Conservation (phyloP, 2,329 filamentous ascomycete genomes). For the Fusarium annulatum region DNA sequence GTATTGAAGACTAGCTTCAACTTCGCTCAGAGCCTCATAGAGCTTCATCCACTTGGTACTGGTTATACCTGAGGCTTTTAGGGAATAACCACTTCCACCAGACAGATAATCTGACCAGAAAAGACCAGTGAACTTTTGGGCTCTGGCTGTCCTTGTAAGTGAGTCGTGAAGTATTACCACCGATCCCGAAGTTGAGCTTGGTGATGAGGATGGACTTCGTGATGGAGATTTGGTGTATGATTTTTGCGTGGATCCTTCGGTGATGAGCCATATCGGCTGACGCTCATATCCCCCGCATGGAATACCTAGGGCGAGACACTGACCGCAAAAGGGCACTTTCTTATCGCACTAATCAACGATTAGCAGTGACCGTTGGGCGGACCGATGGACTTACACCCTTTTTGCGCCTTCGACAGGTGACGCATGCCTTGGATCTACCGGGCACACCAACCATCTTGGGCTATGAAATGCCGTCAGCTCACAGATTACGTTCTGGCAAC, state of each 20-base stretch:
- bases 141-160: neutral
- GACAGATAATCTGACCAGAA: conserved; percentile 27
- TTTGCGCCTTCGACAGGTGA: conserved; percentile 14
- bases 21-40: neutral
- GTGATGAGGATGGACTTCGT: neutral
- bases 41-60: neutral
- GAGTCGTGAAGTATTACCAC: neutral
- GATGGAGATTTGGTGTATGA: neutral
- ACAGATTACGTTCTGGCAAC: neutral
- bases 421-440: conserved; percentile 19
- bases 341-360: conserved; percentile 11
- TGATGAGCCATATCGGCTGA: conserved; percentile 19
- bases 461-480: no score
- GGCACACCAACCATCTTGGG: conserved; percentile 21
- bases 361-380: neutral
- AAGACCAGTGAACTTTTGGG: conserved; percentile 14
- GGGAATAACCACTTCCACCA: neutral
- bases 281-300: conserved; percentile 10
- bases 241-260: neutral
- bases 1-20: conserved; percentile 8
- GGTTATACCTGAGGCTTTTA: conserved; percentile 4
- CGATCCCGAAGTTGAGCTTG: rapidly evolving
- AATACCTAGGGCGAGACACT: conserved; percentile 7
- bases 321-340: neutral
- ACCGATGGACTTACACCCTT: conserved; percentile 5